Conservation (phyloP, 495 filamentous ascomycete species). For the Daldinia bambusicola region DNA sequence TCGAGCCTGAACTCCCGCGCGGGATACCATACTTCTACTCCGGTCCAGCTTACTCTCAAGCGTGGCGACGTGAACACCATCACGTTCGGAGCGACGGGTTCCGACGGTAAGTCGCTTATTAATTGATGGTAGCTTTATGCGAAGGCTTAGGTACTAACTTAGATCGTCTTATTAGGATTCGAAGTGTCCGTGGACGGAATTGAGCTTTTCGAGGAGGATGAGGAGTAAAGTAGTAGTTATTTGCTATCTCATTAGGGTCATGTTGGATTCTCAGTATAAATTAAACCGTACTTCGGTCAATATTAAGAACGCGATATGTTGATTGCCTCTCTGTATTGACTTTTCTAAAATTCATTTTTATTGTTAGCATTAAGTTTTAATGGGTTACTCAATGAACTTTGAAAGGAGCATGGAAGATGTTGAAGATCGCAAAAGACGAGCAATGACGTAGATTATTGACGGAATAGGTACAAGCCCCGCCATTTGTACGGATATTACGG, state of each 20-base stretch:
- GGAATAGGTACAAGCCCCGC: conserved; percentile 2
- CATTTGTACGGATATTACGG: neutral
- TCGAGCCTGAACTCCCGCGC: conserved; percentile 55
- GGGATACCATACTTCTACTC: conserved; percentile 53
- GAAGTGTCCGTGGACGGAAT: conserved; percentile 49
- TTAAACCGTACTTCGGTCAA: neutral
- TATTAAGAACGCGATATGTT: neutral
- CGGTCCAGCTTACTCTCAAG: conserved; percentile 51
- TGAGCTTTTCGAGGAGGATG: conserved; percentile 49
- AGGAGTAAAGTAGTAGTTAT: neutral
- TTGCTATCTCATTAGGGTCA: neutral
- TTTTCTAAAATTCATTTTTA: neutral
- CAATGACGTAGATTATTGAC: conserved; percentile 10
- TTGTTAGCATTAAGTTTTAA: too few species aligned
- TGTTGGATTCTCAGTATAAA: conserved; percentile 5
- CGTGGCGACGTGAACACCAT: conserved; percentile 52
- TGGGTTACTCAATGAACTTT: too few species aligned
- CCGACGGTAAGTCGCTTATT: conserved; percentile 40
- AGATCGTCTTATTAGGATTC: conserved; percentile 37
- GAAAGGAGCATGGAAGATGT: too few species aligned
- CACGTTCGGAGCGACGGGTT: conserved; percentile 50
- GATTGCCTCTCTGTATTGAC: neutral
- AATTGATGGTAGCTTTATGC: neutral
- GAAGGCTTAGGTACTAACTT: conserved; percentile 11
- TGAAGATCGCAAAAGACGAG: neutral